A percentile compares a stretch with the other conserved stretches of the same genome.
These are phyloP conservation scores for Flaveria ramosissima DNA, from an alignment of 129 eudicot genomes.

Conservation along the genomic window DNA sequence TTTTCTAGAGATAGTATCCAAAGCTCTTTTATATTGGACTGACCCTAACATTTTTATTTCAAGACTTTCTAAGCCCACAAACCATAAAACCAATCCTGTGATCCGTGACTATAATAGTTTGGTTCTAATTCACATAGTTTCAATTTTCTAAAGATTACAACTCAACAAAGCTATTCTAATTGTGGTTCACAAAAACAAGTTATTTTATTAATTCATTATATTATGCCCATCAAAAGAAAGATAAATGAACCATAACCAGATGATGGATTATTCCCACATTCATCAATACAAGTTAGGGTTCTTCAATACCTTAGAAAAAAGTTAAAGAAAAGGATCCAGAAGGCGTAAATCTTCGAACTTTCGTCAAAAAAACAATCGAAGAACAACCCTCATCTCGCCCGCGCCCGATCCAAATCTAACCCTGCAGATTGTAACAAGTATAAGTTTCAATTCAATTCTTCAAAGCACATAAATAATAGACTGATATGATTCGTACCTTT, in stretches of 20 bases:
- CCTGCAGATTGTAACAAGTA: neutral
- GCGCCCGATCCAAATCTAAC: neutral
- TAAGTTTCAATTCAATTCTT: constrained; percentile 6
- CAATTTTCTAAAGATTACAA: no score
- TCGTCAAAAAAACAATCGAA: constrained; percentile 21
- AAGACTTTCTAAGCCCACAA: no score
- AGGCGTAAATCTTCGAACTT: constrained; percentile 25
- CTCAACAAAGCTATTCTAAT: no score
- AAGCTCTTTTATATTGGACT: no score
- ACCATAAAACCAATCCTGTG: no score
- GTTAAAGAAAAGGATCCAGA: neutral
- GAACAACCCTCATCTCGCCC: no score
- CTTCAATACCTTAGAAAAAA: constrained; percentile 14
- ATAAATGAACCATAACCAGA: constrained; percentile 22
- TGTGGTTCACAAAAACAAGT: no score
- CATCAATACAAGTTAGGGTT: constrained; percentile 46
- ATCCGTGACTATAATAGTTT: no score
- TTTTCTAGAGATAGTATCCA: no score
- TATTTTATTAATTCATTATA: neutral
- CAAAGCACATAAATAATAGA: neutral
- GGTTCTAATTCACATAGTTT: no score
- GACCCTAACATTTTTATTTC: no score
- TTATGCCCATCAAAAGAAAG: neutral
- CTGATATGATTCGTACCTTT: constrained; percentile 23
- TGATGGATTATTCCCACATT: constrained; percentile 30